phyloP scores from a whole-genome alignment of 805 yeast genomes.

The Cyberlindnera veronae region DNA sequence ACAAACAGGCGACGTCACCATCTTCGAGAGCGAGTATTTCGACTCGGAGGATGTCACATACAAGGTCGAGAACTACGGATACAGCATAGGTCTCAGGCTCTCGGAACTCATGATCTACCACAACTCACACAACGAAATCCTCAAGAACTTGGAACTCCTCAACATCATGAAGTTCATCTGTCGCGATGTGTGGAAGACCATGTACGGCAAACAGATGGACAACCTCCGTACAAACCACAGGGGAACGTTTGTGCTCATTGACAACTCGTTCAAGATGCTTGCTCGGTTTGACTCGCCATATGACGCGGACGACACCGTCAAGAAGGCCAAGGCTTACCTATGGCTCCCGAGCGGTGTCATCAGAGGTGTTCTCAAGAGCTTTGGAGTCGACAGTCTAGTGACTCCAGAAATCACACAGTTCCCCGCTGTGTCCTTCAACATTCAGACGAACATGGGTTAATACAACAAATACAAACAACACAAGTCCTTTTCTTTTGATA shows the following conservation, averaged over 20 bases:
- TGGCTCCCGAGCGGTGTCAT: conserved; percentile 78
- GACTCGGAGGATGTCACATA: conserved; percentile 48
- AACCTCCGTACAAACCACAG: conserved; percentile 89
- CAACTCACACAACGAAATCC: conserved; percentile 45
- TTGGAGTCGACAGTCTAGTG: conserved; percentile 66
- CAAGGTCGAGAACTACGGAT: conserved; percentile 70
- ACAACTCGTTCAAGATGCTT: conserved; percentile 56
- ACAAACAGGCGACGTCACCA: conserved; percentile 40
- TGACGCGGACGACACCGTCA: conserved; percentile 42
- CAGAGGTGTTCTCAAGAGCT: conserved; percentile 63
- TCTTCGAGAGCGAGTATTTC: conserved; percentile 34
- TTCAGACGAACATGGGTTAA: conserved; percentile 43
- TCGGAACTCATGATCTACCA: conserved; percentile 45
- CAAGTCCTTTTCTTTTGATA: too few species aligned
- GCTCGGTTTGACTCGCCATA: conserved; percentile 44
- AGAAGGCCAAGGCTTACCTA: conserved; percentile 45
- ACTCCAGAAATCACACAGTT: conserved; percentile 58
- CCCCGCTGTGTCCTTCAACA: conserved; percentile 71
- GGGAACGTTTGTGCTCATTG: conserved; percentile 77
- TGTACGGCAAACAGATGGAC: conserved; percentile 86
- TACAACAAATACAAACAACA: too few species aligned
- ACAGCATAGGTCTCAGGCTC: conserved; percentile 58
- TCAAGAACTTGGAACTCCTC: conserved; percentile 56
- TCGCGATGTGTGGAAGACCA: conserved; percentile 81
- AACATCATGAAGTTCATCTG: conserved; percentile 91